A percentile compares a stretch with the other conserved stretches of the same genome.
These are phyloP conservation scores for Amanita jacksonii DNA, from an alignment of 768 basidiomycete genomes.

Conservation along the genomic window DNA sequence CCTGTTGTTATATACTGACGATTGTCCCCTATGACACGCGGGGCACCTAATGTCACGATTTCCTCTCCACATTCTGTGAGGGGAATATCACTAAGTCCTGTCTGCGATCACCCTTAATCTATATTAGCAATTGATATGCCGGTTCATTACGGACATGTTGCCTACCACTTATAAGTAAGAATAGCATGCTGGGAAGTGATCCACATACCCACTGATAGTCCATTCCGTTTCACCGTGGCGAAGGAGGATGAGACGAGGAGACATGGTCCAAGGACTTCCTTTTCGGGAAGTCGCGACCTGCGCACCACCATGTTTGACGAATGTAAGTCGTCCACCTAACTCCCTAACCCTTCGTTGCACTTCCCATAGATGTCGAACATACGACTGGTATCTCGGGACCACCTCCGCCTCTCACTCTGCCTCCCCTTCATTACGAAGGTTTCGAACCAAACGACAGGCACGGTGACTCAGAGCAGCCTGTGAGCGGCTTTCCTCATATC, in stretches of 20 bases:
- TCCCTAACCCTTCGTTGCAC: conserved; percentile 6
- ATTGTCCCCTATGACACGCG: conserved; percentile 62
- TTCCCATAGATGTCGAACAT: conserved; percentile 77
- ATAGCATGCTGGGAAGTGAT: not conserved
- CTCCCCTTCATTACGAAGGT: conserved; percentile 73
- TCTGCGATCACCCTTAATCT: conserved; percentile 33
- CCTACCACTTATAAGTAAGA: conserved; percentile 5
- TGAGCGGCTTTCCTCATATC: not conserved
- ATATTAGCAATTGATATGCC: not conserved
- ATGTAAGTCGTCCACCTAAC: conserved; percentile 33
- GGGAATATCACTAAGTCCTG: conserved; percentile 82
- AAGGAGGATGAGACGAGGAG: conserved; percentile 71
- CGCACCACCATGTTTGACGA: conserved; percentile 49
- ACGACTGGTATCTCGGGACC: conserved; percentile 42
- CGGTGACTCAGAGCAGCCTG: conserved; percentile 33
- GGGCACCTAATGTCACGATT: conserved; percentile 56
- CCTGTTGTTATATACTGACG: conserved; percentile 37
- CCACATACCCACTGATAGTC: conserved; percentile 71
- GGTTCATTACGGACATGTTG: conserved; percentile 6
- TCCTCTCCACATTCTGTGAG: conserved; percentile 69
- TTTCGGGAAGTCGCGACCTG: not conserved
- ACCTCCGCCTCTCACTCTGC: conserved; percentile 29
- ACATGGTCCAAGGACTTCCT: conserved; percentile 30
- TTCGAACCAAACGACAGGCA: conserved; percentile 63
- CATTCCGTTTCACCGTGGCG: conserved; percentile 94